Evolutionary conservation across 495 filamentous ascomycete genomes (phyloP).

Genomic region (Jackrogersella minutella): DNA sequence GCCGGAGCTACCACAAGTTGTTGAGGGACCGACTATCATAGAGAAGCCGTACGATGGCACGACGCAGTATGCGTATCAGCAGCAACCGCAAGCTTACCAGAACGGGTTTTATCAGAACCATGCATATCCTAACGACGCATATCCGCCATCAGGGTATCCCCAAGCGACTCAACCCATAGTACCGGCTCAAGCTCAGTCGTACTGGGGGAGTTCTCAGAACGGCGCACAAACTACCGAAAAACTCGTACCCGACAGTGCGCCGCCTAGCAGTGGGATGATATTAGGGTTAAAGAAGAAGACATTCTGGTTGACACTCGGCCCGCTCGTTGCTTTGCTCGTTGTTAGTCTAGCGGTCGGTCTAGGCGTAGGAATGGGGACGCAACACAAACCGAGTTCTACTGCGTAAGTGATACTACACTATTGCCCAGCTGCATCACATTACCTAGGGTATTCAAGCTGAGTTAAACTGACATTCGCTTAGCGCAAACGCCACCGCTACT

Average conservation of each 20-base stretch:
- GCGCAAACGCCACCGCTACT: conserved; percentile 5
- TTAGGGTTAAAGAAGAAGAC: conserved; percentile 28
- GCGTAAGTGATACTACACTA: conserved; percentile 20
- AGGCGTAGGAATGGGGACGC: conserved; percentile 32
- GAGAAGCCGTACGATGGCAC: conserved; percentile 16
- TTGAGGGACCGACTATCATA: conserved; percentile 22
- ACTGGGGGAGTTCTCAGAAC: conserved; percentile 26
- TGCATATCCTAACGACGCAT: conserved; percentile 14
- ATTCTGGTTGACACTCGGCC: conserved; percentile 39
- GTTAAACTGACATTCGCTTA: no score
- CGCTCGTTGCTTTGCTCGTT: conserved; percentile 38
- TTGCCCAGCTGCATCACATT: background rate
- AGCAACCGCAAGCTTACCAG: background rate
- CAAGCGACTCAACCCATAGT: background rate
- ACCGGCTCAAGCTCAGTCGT: background rate
- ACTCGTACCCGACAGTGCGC: background rate
- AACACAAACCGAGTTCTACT: conserved; percentile 1
- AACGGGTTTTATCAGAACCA: background rate
- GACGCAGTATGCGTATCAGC: conserved; percentile 14
- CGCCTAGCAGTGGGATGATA: conserved; percentile 9
- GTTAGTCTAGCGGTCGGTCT: conserved; percentile 45
- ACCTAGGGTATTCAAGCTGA: no score
- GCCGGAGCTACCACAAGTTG: conserved; percentile 17
- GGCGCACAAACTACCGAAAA: conserved; percentile 13
- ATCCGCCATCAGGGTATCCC: conserved; percentile 22